These are phyloP conservation scores for Barnettozyma populi DNA, from an alignment of 805 yeast species.

Conservation along the genomic window DNA sequence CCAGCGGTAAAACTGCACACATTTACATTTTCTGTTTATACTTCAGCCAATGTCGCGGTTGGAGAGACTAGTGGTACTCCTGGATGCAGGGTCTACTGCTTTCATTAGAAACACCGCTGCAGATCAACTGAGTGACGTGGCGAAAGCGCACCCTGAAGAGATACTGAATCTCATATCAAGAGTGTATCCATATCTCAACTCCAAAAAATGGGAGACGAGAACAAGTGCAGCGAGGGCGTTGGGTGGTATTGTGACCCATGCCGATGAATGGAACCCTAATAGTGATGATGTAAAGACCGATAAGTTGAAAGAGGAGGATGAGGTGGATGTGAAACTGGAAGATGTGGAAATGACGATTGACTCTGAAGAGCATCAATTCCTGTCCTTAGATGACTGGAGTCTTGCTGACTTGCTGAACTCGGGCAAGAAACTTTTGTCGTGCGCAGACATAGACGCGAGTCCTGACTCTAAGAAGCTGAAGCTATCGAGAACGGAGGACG, in stretches of 20 bases:
- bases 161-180: conserved; percentile 75
- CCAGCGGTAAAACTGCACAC: neutral
- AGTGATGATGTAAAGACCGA: conserved; percentile 21
- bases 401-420: conserved; percentile 43
- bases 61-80: conserved; percentile 39
- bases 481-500: conserved; percentile 34
- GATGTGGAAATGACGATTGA: conserved; percentile 23
- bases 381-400: conserved; percentile 45
- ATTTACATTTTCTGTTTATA: neutral
- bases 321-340: conserved; percentile 14
- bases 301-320: conserved; percentile 12
- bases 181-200: conserved; percentile 82
- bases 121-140: conserved; percentile 90
- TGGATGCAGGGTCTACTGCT: conserved; percentile 94
- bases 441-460: conserved; percentile 21
- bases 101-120: conserved; percentile 95
- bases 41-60: conserved; percentile 31
- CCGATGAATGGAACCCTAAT: conserved; percentile 80
- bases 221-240: conserved; percentile 91
- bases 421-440: conserved; percentile 39
- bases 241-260: conserved; percentile 84
- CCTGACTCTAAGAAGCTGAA: conserved; percentile 34
- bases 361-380: conserved; percentile 29
- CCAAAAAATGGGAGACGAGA: conserved; percentile 93
- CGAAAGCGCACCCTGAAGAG: conserved; percentile 93